Conservation (phyloP, 2,329 filamentous ascomycete species). For the Neofusicoccum sp. region DNA sequence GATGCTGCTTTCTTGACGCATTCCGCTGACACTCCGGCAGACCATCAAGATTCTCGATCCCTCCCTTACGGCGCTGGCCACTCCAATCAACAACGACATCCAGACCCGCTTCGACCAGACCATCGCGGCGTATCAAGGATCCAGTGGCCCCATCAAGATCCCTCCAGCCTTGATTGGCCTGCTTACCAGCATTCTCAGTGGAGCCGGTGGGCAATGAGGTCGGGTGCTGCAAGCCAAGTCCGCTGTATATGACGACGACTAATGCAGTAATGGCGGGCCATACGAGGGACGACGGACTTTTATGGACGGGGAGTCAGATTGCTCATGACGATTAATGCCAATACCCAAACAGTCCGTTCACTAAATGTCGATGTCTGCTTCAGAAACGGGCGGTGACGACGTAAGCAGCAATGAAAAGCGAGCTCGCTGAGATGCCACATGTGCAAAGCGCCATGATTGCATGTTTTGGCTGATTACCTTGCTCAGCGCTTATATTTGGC, state of each 20-base stretch:
- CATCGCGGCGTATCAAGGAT: constrained; percentile 1
- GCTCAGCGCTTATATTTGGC: no score
- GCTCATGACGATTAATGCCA: no score
- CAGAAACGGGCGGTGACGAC: no score
- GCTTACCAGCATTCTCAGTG: neutral
- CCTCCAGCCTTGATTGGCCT: neutral
- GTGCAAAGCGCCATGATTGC: no score
- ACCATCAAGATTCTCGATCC: constrained; percentile 4
- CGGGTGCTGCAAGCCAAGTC: neutral
- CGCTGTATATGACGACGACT: neutral
- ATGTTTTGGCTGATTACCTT: no score
- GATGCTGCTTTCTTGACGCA: neutral
- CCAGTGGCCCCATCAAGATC: neutral
- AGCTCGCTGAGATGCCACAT: no score
- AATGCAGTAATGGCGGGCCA: no score
- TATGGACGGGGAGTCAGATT: no score
- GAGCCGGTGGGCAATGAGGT: neutral
- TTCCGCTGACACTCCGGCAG: neutral
- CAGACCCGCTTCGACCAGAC: neutral
- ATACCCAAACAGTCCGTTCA: no score
- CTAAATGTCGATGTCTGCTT: no score
- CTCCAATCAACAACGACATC: neutral
- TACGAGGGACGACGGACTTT: no score
- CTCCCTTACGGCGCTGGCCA: neutral
- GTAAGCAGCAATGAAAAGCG: no score